A percentile compares a stretch with the other conserved stretches of the same genome.
phyloP scores from a whole-genome alignment of 257 asterid genomes.

The Solanum lignicaule region DNA sequence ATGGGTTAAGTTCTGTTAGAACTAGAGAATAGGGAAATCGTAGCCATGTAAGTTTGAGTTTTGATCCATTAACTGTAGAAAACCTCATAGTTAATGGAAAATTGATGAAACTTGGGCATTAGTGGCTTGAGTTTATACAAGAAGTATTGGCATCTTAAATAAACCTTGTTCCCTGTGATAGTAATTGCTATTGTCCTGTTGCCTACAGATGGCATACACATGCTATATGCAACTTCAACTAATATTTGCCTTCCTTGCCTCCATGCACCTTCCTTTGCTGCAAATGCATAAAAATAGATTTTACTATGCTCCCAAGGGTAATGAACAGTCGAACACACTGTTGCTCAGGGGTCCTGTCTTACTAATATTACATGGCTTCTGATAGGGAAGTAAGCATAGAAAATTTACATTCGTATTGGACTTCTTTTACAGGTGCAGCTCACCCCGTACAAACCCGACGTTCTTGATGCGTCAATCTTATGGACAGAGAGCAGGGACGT shows the following conservation, averaged over 20 bases:
- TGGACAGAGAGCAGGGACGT: slow-evolving; percentile 87
- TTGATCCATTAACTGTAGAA: neutral
- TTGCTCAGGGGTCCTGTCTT: neutral
- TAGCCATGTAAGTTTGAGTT: neutral
- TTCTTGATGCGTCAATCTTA: slow-evolving; percentile 67
- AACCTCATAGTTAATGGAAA: neutral
- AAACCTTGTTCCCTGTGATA: neutral
- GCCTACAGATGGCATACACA: neutral
- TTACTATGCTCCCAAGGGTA: neutral
- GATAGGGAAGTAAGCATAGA: neutral
- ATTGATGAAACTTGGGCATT: neutral
- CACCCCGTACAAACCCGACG: slow-evolving; percentile 44
- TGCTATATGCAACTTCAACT: neutral
- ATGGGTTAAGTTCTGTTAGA: neutral
- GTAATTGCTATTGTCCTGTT: neutral
- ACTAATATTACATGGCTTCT: neutral
- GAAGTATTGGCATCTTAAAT: neutral
- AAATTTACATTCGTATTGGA: neutral
- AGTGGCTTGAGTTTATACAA: neutral
- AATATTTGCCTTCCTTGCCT: neutral
- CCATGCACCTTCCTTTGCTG: neutral
- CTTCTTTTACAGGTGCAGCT: slow-evolving; percentile 23
- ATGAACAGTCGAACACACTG: neutral
- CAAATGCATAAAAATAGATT: neutral
- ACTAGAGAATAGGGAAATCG: neutral